Evolutionary conservation across 345 rosid species (phyloP).

Genomic region (Sisymbrium irio): DNA sequence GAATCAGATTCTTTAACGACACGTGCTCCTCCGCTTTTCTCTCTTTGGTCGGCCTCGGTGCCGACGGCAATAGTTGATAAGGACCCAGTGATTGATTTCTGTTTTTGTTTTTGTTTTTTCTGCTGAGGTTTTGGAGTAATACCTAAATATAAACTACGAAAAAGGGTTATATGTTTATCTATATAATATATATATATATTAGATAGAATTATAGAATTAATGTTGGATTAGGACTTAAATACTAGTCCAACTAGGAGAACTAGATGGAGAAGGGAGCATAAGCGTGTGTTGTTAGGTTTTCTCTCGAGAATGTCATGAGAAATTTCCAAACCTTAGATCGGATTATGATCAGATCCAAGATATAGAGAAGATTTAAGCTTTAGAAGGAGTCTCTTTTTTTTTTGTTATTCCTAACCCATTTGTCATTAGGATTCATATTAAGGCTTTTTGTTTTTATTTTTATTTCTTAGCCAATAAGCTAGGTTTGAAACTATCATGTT

Average conservation of each 20-base stretch:
- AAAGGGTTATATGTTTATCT: neutral
- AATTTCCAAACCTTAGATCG: neutral
- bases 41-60: neutral
- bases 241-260: neutral
- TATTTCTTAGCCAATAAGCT: neutral
- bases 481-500: constrained; percentile 6
- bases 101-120: neutral
- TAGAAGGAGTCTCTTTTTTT: constrained; percentile 15
- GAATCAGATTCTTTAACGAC: constrained; percentile 13
- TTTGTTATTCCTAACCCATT: neutral
- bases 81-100: constrained; percentile 26
- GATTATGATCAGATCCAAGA: neutral
- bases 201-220: neutral
- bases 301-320: neutral
- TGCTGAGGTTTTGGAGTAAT: neutral
- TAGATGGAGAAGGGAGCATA: constrained; percentile 2
- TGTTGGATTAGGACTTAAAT: constrained; percentile 10
- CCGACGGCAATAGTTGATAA: constrained; percentile 8
- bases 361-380: neutral
- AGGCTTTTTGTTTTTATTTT: neutral
- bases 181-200: too few species aligned
- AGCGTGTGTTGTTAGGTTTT: constrained; percentile 7
- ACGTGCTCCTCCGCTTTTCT: neutral
- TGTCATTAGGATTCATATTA: neutral
- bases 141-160: neutral